A percentile compares a stretch with the other conserved stretches of the same genome.
These are phyloP conservation scores for Aspergillus sp. DNA, from an alignment of 2,329 filamentous ascomycete genomes.

Conservation along the genomic window DNA sequence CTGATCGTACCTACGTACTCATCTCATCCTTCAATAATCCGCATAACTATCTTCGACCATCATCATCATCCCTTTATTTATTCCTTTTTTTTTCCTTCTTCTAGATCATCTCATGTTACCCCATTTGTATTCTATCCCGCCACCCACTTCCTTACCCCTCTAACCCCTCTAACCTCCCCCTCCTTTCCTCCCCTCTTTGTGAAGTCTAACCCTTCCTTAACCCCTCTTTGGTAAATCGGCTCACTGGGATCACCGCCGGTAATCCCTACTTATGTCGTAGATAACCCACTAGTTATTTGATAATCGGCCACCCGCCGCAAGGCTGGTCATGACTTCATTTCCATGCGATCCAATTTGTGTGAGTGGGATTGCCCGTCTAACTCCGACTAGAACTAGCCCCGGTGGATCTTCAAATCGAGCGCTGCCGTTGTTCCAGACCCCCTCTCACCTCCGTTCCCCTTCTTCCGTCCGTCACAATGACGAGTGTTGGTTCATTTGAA, in stretches of 20 bases:
- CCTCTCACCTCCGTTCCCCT: background rate
- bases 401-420: conserved; percentile 17
- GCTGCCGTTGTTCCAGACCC: conserved; percentile 22
- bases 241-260: background rate
- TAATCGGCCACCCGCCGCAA: conserved; percentile 2
- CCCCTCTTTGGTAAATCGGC: background rate
- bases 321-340: background rate
- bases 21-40: conserved; percentile 12
- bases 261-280: conserved; percentile 1
- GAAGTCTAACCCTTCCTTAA: background rate
- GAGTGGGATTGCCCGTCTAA: background rate
- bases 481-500: background rate
- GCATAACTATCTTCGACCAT: conserved; percentile 6
- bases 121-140: background rate
- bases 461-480: conserved; percentile 9
- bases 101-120: background rate
- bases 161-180: background rate
- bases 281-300: conserved; percentile 8
- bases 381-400: conserved; percentile 5
- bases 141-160: conserved; percentile 6
- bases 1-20: conserved; percentile 1
- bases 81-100: conserved; percentile 6
- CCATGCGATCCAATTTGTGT: conserved; percentile 1
- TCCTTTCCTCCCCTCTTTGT: background rate
- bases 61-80: conserved; percentile 8